A percentile compares a stretch with the other conserved stretches of the same genome.
Conservation (phyloP, 345 rosid species). For the Aquilaria sinensis region DNA sequence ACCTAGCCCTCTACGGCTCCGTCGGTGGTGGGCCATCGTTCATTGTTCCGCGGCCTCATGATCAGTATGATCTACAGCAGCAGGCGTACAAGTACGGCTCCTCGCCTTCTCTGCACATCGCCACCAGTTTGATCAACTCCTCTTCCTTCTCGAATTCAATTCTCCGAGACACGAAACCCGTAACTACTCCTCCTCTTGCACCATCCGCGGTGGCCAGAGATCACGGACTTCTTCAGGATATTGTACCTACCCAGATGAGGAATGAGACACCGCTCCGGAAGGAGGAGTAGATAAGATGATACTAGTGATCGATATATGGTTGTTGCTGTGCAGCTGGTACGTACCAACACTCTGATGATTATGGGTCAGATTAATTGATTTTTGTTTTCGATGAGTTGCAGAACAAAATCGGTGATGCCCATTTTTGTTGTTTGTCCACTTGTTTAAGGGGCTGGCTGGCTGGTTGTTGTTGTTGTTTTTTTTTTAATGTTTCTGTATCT, state of each 20-base stretch:
- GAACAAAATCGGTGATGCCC: too few relatives aligned
- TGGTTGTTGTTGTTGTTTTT: too few relatives aligned
- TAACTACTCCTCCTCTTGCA: slow-evolving; percentile 7
- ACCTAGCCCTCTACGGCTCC: slow-evolving; percentile 14
- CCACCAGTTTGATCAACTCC: slow-evolving; percentile 16
- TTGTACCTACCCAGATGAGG: slow-evolving; percentile 55
- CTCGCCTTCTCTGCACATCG: slow-evolving; percentile 20
- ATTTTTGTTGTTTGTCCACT: too few relatives aligned
- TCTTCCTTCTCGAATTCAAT: slow-evolving; percentile 24
- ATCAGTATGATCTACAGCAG: slow-evolving; percentile 14
- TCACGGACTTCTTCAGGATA: slow-evolving; percentile 84
- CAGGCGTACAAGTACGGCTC: slow-evolving; percentile 25
- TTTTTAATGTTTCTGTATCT: too few relatives aligned
- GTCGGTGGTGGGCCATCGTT: slow-evolving; percentile 26
- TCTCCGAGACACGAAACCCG: slow-evolving; percentile 14
- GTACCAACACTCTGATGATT: too few relatives aligned
- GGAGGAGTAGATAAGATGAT: too few relatives aligned
- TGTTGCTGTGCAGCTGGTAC: too few relatives aligned
- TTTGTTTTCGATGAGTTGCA: too few relatives aligned
- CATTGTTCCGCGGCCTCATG: slow-evolving; percentile 32
- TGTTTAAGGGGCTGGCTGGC: too few relatives aligned
- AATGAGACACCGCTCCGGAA: slow-evolving; percentile 16
- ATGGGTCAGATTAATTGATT: too few relatives aligned
- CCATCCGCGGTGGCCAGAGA: slow-evolving; percentile 37
- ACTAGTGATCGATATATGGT: too few relatives aligned